These are phyloP conservation scores for Kickxella alabastrina DNA, from an alignment of 192 early-diverging fungal species.

Conservation along the genomic window DNA sequence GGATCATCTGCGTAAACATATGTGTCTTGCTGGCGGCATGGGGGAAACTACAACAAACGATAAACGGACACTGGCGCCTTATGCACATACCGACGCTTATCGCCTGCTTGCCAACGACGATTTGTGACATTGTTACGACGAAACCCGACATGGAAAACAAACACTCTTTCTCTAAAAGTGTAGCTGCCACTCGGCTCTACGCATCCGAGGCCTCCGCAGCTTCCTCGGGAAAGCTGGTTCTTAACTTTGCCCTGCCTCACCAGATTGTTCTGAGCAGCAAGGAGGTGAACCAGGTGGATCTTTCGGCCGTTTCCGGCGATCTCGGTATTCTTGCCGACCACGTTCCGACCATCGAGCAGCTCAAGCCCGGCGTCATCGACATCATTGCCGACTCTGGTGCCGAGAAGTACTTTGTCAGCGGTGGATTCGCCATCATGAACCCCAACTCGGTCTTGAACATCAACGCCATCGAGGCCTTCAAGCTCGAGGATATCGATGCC, in stretches of 20 bases:
- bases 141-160: not conserved
- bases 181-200: constrained; percentile 62
- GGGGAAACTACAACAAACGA: too few species aligned
- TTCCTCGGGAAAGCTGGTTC: constrained; percentile 66
- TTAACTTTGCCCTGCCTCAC: constrained; percentile 91
- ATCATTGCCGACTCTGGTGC: constrained; percentile 62
- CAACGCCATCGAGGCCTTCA: constrained; percentile 92
- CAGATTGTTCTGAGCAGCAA: constrained; percentile 72
- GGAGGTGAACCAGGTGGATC: constrained; percentile 88
- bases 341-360: constrained; percentile 95
- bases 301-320: constrained; percentile 87
- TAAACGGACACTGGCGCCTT: too few species aligned
- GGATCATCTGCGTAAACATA: too few species aligned
- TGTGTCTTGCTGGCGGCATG: too few species aligned
- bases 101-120: not conserved
- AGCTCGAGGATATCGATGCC: constrained; percentile 80
- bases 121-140: not conserved
- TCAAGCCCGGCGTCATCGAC: constrained; percentile 86
- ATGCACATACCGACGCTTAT: too few species aligned
- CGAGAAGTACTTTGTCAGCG: constrained; percentile 94
- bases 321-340: constrained; percentile 98
- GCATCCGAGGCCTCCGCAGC: constrained; percentile 70
- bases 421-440: constrained; percentile 97
- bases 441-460: constrained; percentile 95
- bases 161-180: not conserved